Evolutionary conservation across 208 protist species (phyloP), one percentile per base, ranked within the genome.

Genomic region (Leishmania major): DNA sequence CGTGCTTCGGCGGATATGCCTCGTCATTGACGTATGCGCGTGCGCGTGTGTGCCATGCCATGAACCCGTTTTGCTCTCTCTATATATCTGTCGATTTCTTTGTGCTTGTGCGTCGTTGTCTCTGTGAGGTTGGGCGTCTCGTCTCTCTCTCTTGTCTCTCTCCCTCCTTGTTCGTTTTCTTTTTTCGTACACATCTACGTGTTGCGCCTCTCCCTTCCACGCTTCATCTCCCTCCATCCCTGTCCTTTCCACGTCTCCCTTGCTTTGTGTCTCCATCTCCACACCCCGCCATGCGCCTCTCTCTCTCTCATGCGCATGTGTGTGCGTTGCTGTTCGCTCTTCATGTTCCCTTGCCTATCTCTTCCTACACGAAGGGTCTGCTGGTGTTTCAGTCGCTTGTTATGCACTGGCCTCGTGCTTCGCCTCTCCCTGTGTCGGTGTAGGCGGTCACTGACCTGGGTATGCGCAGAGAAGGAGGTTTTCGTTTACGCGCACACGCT

Each of bases 71-170:
- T 13, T 49, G 45, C 45, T 49, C 45, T 57, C 19, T 62, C 2
- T 72, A 40, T 40, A 40, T 45, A 6, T 67, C 6, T 77, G n/a
- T 72, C 22, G 31, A 59, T 55, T 8, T 85, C n/a, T 72, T 10
- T 72, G 25, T 77, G 37, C 57, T 17, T 79, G 40, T 86, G 43
- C 72, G 31, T 83, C 45, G 43, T 15, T 28, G 43, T 60, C 19
- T 47, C 0, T 51, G 31, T n/a, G 74, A 13, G 45, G 10, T 17
- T 53, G 10, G 51, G 66, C 70, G 81, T 81, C 82, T 73, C 37
- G 43, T 45, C 43, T 45, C 43, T 84, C 15, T 88, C 72, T 82
- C 82, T 72, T n/a, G 40, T 43, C 43, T 43, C 43, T 73, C 57
- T 19, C 78, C 64, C 47, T 66, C 31, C 71, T 62, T 37, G 67